Evolutionary conservation across 1,284 basidiomycete genomes (phyloP).

Genomic region (Cerioporus squamosus): DNA sequence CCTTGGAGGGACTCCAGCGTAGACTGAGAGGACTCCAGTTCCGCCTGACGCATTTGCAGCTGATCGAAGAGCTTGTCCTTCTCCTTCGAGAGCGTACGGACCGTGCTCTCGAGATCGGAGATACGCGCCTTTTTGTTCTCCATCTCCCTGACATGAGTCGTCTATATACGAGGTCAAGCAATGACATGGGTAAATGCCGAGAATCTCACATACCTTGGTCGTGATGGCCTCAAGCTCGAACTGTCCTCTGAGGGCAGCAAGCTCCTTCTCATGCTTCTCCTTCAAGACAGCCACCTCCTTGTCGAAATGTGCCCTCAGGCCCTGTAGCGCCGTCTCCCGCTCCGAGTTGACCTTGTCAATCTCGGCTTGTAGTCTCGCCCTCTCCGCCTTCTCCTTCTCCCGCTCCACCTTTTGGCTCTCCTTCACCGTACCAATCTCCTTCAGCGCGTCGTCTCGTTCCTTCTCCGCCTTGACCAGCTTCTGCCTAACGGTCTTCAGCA

Average conservation of each 20-base stretch:
- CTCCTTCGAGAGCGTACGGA: conserved; percentile 69
- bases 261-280: conserved; percentile 78
- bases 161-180: conserved; percentile 48
- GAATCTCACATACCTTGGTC: conserved; percentile 59
- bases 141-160: conserved; percentile 70
- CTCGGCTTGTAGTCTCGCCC: conserved; percentile 56
- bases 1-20: conserved; percentile 76
- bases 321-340: conserved; percentile 72
- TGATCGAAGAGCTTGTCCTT: conserved; percentile 84
- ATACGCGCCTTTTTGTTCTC: conserved; percentile 67
- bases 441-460: conserved; percentile 80
- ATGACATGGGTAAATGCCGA: not conserved
- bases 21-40: conserved; percentile 80
- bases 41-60: conserved; percentile 84
- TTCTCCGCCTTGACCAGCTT: conserved; percentile 93
- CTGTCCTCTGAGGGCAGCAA: conserved; percentile 66
- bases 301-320: conserved; percentile 75
- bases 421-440: conserved; percentile 54
- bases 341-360: conserved; percentile 65
- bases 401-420: conserved; percentile 64
- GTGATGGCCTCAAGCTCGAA: conserved; percentile 79
- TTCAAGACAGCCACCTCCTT: conserved; percentile 67
- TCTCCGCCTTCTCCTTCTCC: conserved; percentile 71
- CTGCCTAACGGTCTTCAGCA: conserved; percentile 90
- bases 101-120: conserved; percentile 67